phyloP scores from a whole-genome alignment of 257 asterid genomes.

The Solanum pimpinellifolium region DNA sequence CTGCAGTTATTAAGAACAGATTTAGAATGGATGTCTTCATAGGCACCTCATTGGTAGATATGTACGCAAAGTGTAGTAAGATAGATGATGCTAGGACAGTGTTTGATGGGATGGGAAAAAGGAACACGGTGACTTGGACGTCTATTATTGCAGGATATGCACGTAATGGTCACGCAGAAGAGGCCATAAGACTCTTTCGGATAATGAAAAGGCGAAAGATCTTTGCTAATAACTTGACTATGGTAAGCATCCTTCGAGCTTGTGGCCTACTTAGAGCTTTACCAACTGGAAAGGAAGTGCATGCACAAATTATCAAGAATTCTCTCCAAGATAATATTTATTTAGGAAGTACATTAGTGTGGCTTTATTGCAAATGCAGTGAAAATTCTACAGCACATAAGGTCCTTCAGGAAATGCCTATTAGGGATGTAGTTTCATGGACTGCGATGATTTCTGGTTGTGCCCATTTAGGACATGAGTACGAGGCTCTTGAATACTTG shows the following conservation, averaged over 20 bases:
- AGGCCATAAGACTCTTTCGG: conserved; percentile 45
- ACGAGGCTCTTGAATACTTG: conserved; percentile 74
- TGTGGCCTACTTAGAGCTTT: conserved; percentile 57
- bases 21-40: conserved; percentile 51
- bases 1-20: conserved; percentile 41
- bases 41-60: conserved; percentile 66
- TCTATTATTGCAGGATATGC: conserved; percentile 81
- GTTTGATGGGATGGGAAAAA: conserved; percentile 59
- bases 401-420: conserved; percentile 53
- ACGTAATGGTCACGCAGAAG: conserved; percentile 63
- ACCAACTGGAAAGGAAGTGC: conserved; percentile 63
- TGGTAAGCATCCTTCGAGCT: conserved; percentile 71
- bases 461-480: conserved; percentile 61
- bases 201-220: conserved; percentile 53
- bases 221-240: conserved; percentile 41
- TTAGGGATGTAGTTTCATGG: conserved; percentile 89
- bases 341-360: conserved; percentile 65
- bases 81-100: conserved; percentile 40
- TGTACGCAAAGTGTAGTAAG: conserved; percentile 70
- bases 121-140: conserved; percentile 66
- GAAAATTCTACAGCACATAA: conserved; percentile 52
- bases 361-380: conserved; percentile 79
- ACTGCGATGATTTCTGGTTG: conserved; percentile 88
- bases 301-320: conserved; percentile 62
- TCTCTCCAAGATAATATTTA: conserved; percentile 37